Percentiles rank a stretch among this genome's conserved stretches.
Conservation (phyloP, 2,329 filamentous ascomycete species). For the Fusarium nygamai region DNA sequence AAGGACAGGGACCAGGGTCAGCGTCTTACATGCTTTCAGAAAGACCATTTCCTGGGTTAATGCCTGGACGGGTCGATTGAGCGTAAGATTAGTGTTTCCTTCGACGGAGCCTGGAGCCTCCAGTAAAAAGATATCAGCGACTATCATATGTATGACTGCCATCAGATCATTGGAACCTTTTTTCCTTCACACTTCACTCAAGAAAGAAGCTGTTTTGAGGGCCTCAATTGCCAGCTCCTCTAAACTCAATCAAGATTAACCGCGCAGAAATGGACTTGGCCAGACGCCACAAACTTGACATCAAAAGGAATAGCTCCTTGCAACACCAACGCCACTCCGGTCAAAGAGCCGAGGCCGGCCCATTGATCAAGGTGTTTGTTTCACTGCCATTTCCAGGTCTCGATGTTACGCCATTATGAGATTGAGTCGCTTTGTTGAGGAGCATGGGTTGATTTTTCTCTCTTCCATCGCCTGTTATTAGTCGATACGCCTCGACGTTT, state of each 20-base stretch:
- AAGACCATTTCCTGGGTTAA: slow-evolving; percentile 1
- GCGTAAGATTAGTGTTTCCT: neutral
- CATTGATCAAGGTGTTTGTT: slow-evolving; percentile 33
- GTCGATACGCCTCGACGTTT: slow-evolving; percentile 25
- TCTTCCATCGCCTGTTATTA: slow-evolving; percentile 6
- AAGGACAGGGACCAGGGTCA: slow-evolving; percentile 11
- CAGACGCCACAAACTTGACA: slow-evolving; percentile 27
- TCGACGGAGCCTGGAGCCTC: neutral
- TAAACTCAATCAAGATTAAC: slow-evolving; percentile 38
- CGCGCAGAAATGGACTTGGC: slow-evolving; percentile 28
- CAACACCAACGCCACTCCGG: slow-evolving; percentile 18
- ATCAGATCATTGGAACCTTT: neutral
- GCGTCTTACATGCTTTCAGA: neutral
- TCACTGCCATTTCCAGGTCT: slow-evolving; percentile 31
- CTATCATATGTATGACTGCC: neutral
- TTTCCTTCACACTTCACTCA: neutral
- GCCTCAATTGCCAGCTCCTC: neutral
- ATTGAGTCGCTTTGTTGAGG: slow-evolving; percentile 31
- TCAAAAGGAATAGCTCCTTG: slow-evolving; percentile 20
- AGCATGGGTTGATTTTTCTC: slow-evolving; percentile 12
- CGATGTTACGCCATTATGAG: slow-evolving; percentile 28
- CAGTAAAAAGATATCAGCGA: neutral
- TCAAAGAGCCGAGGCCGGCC: slow-evolving; percentile 32
- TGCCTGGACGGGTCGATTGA: slow-evolving; percentile 4
- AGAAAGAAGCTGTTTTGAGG: neutral